A percentile compares a stretch with the other conserved stretches of the same genome.
These are phyloP conservation scores for Miscanthus lutarioriparius DNA, from an alignment of 176 grass and related monocot genomes.

Conservation along the genomic window DNA sequence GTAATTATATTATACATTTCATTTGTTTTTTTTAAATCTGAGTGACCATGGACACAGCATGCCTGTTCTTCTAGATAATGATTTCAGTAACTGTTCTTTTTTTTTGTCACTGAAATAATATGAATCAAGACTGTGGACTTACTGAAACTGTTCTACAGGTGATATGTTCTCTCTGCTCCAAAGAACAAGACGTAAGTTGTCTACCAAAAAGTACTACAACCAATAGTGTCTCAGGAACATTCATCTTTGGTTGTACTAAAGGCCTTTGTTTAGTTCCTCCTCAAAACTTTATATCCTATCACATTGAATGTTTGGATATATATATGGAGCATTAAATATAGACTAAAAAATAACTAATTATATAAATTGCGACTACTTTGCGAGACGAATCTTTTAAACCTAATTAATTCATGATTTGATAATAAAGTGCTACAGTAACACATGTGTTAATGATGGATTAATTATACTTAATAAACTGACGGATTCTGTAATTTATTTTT, in stretches of 20 bases:
- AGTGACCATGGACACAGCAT: neutral
- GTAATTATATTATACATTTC: neutral
- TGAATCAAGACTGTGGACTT: neutral
- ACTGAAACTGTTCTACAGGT: constrained; percentile 61
- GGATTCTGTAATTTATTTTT: too few species aligned
- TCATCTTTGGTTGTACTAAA: neutral
- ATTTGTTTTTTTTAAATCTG: neutral
- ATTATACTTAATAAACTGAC: too few species aligned
- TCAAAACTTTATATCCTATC: too few species aligned
- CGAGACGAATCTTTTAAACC: too few species aligned
- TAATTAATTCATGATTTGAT: too few species aligned
- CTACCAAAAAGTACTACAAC: neutral
- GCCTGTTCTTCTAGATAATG: neutral
- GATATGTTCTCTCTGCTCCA: constrained; percentile 74
- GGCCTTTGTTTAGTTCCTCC: too few species aligned
- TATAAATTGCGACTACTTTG: too few species aligned
- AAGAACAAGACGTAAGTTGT: constrained; percentile 79
- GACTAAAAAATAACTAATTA: too few species aligned
- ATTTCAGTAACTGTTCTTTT: neutral
- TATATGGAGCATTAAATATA: too few species aligned
- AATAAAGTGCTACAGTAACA: too few species aligned
- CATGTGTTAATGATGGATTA: too few species aligned
- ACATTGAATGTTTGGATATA: too few species aligned
- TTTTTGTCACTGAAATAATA: neutral
- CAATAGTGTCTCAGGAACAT: neutral